phyloP scores from a whole-genome alignment of 169 alveolate genomes.

The Eimeria necatrix region DNA sequence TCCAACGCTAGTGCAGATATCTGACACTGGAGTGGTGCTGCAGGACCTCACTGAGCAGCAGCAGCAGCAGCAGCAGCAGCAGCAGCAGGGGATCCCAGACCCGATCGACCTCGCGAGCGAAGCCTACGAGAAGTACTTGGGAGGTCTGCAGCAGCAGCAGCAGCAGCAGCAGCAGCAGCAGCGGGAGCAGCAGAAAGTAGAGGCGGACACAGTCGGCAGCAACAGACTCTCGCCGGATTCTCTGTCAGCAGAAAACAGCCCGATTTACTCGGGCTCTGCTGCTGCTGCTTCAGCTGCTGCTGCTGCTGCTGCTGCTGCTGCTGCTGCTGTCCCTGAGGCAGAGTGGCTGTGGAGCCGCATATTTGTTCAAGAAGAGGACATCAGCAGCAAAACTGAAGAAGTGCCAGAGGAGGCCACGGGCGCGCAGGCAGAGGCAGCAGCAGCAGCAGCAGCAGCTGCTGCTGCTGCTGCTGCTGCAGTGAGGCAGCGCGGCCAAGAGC shows the following conservation, averaged over 20 bases:
- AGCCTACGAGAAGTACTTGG: not conserved
- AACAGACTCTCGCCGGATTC: no score
- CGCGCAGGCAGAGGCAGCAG: slow-evolving; percentile 8
- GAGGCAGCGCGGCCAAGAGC: not conserved
- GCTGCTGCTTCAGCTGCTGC: no score
- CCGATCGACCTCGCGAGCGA: not conserved
- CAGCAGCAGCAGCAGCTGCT: slow-evolving; percentile 14
- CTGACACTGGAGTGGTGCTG: no score
- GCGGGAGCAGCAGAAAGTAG: not conserved
- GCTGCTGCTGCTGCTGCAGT: slow-evolving; percentile 3
- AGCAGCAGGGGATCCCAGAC: not conserved
- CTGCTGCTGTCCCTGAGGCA: not conserved
- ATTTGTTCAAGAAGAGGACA: not conserved
- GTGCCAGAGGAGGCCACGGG: not conserved
- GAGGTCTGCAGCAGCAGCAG: not conserved
- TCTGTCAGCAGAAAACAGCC: not conserved
- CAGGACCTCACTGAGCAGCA: not conserved
- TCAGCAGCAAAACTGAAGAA: not conserved
- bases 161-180: not conserved
- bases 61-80: slow-evolving; percentile 52
- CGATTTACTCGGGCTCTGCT: not conserved
- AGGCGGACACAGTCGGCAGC: no score
- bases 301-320: slow-evolving; percentile 8
- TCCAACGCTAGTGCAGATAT: no score
- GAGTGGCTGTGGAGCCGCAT: slow-evolving; percentile 1